A percentile compares a stretch with the other conserved stretches of the same genome.
phyloP scores from a whole-genome alignment of 345 rosid species.

The Camelina laxa region DNA sequence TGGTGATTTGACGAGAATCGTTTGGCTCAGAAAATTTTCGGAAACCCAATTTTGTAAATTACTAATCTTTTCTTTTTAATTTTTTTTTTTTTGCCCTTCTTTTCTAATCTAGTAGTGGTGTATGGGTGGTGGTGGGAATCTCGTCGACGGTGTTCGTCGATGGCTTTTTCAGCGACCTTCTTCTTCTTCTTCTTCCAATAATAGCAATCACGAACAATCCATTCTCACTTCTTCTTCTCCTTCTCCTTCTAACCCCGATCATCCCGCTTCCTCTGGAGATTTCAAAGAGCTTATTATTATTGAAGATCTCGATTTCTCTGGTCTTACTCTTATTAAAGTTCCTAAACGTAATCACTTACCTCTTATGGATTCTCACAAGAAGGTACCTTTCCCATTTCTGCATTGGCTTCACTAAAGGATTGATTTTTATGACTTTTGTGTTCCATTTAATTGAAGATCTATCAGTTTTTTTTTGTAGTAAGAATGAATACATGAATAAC shows the following conservation, averaged over 20 bases:
- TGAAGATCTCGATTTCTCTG: constrained; percentile 63
- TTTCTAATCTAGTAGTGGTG: constrained; percentile 35
- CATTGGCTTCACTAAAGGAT: not conserved
- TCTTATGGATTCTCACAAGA: constrained; percentile 72
- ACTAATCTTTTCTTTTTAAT: not conserved
- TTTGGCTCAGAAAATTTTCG: constrained; percentile 43
- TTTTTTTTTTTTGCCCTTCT: not conserved
- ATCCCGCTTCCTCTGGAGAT: not conserved
- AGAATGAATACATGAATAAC: not conserved
- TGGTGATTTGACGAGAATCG: constrained; percentile 35
- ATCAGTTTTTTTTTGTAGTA: not conserved
- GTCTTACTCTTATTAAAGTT: constrained; percentile 53
- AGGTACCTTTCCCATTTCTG: constrained; percentile 49
- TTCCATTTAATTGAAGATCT: not conserved
- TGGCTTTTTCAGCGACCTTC: constrained; percentile 76
- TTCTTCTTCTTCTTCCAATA: constrained; percentile 42
- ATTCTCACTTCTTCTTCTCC: constrained; percentile 31
- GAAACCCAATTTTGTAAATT: constrained; percentile 43
- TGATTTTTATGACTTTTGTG: not conserved
- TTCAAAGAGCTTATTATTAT: constrained; percentile 32
- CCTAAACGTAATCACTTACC: constrained; percentile 59
- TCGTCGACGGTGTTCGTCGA: constrained; percentile 90
- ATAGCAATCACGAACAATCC: constrained; percentile 26
- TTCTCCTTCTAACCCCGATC: constrained; percentile 25
- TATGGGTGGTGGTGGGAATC: constrained; percentile 76